Base-by-base conservation (phyloP, 1,139 yeast genomes). In the Geotrichum siamense region DNA sequence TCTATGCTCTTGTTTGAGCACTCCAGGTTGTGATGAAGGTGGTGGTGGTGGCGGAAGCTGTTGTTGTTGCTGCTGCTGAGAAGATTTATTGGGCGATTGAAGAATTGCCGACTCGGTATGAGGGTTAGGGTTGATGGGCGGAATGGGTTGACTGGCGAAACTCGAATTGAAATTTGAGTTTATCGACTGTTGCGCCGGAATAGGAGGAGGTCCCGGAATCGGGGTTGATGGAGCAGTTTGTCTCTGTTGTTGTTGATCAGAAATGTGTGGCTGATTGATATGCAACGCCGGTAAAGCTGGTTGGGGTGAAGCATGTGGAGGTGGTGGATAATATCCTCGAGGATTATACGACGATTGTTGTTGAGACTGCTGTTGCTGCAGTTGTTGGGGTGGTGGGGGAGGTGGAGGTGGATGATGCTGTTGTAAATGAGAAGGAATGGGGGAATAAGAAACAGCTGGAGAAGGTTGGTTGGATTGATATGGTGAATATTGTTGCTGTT, bases 261-360 rank as follows among this genome's bases (percentile, higher is more conserved):
- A n/a, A n/a, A n/a, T n/a, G n/a, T n/a, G n/a, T n/a, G n/a, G n/a
- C n/a, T n/a, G n/a, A n/a, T n/a, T n/a, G n/a, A n/a, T n/a, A n/a
- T n/a, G 30, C 16, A 28, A 29, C 13, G 41, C 12, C 8, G 41
- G 38, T 5, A 48, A 38, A 13, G 35, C 49, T 15, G 44, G 47
- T 29, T 48, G 47, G 10, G 44, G 48, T n/a, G 48, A 48, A 40
- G 75, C 52, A 23, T 65, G 67, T 40, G 75, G 53, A 25, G 65
- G 67, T 39, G 55, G 50, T 26, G 27, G 48, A 40, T 32, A 49
- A 20, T 50, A 54, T 40, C 34, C 9, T 10, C n/a, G n/a, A n/a
- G n/a, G n/a, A n/a, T n/a, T n/a, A n/a, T 23, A 10, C 16, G 17
- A 32, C 32, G 38, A 44, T 22, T 39, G 42, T 16, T 32, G 38